phyloP scores from a whole-genome alignment of 306 rosid genomes.

The Luffa aegyptiaca region DNA sequence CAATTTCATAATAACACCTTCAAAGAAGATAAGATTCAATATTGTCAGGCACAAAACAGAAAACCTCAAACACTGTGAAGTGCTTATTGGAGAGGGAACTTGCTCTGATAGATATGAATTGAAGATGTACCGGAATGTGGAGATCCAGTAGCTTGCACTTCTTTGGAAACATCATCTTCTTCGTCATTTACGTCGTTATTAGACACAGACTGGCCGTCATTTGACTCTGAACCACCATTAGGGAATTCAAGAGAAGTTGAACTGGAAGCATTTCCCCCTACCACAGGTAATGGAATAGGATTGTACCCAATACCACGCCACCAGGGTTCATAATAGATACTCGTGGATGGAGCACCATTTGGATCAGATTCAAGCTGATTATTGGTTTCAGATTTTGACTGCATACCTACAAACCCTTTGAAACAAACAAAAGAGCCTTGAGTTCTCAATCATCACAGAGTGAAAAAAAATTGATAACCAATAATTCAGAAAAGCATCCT shows the following conservation, averaged over 20 bases:
- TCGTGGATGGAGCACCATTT: slow-evolving; percentile 36
- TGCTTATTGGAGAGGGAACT: background rate
- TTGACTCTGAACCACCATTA: slow-evolving; percentile 76
- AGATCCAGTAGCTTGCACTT: slow-evolving; percentile 35
- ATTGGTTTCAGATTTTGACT: slow-evolving; percentile 53
- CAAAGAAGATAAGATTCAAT: background rate
- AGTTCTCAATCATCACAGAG: background rate
- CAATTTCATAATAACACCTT: background rate
- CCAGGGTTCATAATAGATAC: slow-evolving; percentile 76
- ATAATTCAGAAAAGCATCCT: background rate
- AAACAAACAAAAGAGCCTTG: background rate
- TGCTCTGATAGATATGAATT: background rate
- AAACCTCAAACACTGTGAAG: background rate
- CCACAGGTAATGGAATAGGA: slow-evolving; percentile 31
- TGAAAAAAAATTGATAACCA: background rate
- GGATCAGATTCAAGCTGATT: slow-evolving; percentile 41
- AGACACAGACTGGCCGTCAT: slow-evolving; percentile 66
- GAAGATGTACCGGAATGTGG: slow-evolving; percentile 51
- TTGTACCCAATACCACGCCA: slow-evolving; percentile 65
- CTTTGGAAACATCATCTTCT: slow-evolving; percentile 53
- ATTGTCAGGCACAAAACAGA: background rate
- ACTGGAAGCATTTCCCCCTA: slow-evolving; percentile 47
- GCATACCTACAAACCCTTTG: slow-evolving; percentile 55
- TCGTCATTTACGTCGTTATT: slow-evolving; percentile 61
- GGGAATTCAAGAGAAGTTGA: slow-evolving; percentile 64